Conservation (phyloP, 805 yeast species). For the Schwanniomyces yamadae region DNA sequence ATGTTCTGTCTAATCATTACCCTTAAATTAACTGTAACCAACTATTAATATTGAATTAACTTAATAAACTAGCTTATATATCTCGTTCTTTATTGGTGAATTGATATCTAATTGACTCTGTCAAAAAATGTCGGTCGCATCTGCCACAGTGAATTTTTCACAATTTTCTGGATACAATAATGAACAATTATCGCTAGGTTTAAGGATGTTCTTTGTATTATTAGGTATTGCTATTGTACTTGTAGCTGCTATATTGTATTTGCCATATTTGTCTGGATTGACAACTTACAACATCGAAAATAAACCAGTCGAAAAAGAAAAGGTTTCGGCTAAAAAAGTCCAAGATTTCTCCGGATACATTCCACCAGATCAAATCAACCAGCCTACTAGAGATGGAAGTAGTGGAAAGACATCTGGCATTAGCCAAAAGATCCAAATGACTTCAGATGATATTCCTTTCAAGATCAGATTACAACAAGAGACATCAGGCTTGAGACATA, state of each 20-base stretch:
- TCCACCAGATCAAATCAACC: conserved; percentile 35
- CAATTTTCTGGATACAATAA: too few species aligned
- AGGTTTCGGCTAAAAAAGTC: conserved; percentile 5
- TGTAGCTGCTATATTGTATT: conserved; percentile 36
- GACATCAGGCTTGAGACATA: conserved; percentile 24
- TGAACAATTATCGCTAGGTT: too few species aligned
- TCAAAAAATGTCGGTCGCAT: too few species aligned
- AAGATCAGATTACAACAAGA: conserved; percentile 28
- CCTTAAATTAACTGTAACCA: too few species aligned
- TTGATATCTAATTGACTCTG: too few species aligned
- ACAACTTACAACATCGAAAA: conserved; percentile 39
- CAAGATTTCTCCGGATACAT: conserved; percentile 30
- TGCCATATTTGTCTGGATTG: conserved; percentile 53
- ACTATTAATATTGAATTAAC: too few species aligned
- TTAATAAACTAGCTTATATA: too few species aligned
- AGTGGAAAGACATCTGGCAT: conserved; percentile 10
- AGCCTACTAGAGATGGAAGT: neutral
- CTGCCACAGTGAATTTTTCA: too few species aligned
- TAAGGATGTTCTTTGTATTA: conserved; percentile 35
- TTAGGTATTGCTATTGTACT: conserved; percentile 42
- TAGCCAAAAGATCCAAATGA: conserved; percentile 23
- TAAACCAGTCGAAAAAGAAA: too few species aligned
- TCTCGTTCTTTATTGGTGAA: too few species aligned
- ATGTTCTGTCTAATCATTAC: too few species aligned
- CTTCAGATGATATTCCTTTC: conserved; percentile 38